Base-by-base conservation (phyloP, 305 asterid species). In the Solanum hybrid region DNA sequence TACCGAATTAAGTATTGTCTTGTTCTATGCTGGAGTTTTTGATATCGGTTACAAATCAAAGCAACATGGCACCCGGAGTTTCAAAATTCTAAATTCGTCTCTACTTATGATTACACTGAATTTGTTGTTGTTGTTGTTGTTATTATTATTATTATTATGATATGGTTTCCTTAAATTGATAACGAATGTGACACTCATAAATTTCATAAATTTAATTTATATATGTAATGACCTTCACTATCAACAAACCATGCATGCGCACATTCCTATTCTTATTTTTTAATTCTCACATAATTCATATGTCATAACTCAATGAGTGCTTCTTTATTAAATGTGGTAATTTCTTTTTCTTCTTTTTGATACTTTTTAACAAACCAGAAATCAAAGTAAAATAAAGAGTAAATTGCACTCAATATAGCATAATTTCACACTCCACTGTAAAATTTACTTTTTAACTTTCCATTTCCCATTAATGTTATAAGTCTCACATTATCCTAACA, bases 251-350 rank as follows among this genome's bases (percentile, higher is more conserved):
- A 51, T 51, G 31, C 88, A 51, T 51, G 75, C 76, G 88, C 87
- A 83, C 26, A 82, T 81, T 41, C 27, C 10, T 41, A 8, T 83
- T 83, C 72, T 84, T 84, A 51, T 29, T 17, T 45, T 84, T 36
- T 82, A 57, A 17, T 57, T 51, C 41, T 51, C 41, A 84, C 39
- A 29, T 79, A 34, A 34, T 51, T 51, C 76, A 51, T 45, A 27
- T 45, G 31, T 84, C 76, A 84, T 84, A 83, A 37, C 31, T 84
- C 29, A 51, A 72, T 84, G 88, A 31, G 88, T 84, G 76, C 88
- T 27, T 29, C 41, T 84, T 84, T 51, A 51, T 32, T 84, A 84
- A 84, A 84, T 84, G 11, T 84, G 76, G 41, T 84, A 84, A 83
- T 32, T 45, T 83, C 88, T 39, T 80, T 38, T 81, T 81, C 87